Conservation (phyloP, 192 early-diverging fungal genomes). For the Chytriomyces confervae region DNA sequence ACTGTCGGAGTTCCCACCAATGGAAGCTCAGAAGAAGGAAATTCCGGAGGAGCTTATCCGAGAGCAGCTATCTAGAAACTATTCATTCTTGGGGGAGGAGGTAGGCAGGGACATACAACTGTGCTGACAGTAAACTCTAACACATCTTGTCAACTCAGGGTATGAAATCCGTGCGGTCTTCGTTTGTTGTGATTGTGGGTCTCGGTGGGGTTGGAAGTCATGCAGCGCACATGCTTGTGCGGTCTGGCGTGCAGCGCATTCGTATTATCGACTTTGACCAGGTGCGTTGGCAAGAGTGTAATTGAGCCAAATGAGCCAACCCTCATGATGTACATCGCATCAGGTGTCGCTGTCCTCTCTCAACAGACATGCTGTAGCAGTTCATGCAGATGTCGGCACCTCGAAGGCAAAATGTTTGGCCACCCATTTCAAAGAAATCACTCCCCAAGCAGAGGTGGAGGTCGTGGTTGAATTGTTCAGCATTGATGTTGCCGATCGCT, state of each 20-base stretch:
- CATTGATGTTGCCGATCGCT: conserved; percentile 65
- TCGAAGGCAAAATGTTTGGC: conserved; percentile 82
- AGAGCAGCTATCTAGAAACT: conserved; percentile 86
- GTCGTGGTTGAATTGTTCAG: conserved; percentile 78
- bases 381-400: conserved; percentile 85
- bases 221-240: conserved; percentile 85
- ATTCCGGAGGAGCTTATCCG: conserved; percentile 72
- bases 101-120: not conserved
- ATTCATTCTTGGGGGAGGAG: conserved; percentile 87
- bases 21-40: not conserved
- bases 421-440: conserved; percentile 75
- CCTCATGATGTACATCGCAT: not conserved
- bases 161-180: conserved; percentile 68
- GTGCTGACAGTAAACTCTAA: not conserved
- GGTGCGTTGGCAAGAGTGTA: not conserved
- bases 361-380: conserved; percentile 94
- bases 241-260: conserved; percentile 77
- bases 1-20: conserved; percentile 5
- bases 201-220: conserved; percentile 86
- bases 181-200: conserved; percentile 94
- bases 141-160: conserved; percentile 65
- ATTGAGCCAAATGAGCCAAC: not conserved
- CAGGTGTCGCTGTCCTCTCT: conserved; percentile 86
- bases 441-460: conserved; percentile 82
- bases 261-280: conserved; percentile 98